phyloP scores from a whole-genome alignment of 1,284 basidiomycete genomes.

The Cryptococcus neoformans region DNA sequence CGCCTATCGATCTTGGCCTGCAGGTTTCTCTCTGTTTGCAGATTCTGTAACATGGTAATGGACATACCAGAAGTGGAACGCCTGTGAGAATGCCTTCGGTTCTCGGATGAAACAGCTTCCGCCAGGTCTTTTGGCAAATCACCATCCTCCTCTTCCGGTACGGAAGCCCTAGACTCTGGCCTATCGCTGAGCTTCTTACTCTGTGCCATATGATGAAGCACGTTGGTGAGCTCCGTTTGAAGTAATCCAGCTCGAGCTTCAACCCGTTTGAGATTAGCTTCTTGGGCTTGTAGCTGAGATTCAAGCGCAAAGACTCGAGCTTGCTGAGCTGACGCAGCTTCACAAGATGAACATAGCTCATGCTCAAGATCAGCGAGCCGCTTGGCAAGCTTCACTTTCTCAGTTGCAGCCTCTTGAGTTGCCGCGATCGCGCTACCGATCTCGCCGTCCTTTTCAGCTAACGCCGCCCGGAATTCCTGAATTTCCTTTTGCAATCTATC shows the following conservation, averaged over 20 bases:
- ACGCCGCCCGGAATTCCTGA: background rate
- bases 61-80: conserved; percentile 8
- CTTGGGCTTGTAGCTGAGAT: background rate
- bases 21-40: conserved; percentile 10
- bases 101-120: background rate
- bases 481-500: conserved; percentile 15
- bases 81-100: conserved; percentile 8
- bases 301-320: conserved; percentile 4
- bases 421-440: conserved; percentile 8
- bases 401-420: background rate
- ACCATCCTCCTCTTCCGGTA: background rate
- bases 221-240: conserved; percentile 12
- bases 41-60: conserved; percentile 6
- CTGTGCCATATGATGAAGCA: conserved; percentile 14
- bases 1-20: conserved; percentile 11
- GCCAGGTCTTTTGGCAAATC: conserved; percentile 11
- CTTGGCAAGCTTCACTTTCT: background rate
- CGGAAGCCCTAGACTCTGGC: background rate
- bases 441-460: conserved; percentile 2
- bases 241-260: conserved; percentile 8
- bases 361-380: conserved; percentile 7
- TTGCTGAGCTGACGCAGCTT: conserved; percentile 1
- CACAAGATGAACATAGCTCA: background rate
- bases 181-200: conserved; percentile 10
- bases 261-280: conserved; percentile 1